These are phyloP conservation scores for Pyropia haitanensis DNA, from an alignment of 23 red algal genomes.

Conservation along the genomic window DNA sequence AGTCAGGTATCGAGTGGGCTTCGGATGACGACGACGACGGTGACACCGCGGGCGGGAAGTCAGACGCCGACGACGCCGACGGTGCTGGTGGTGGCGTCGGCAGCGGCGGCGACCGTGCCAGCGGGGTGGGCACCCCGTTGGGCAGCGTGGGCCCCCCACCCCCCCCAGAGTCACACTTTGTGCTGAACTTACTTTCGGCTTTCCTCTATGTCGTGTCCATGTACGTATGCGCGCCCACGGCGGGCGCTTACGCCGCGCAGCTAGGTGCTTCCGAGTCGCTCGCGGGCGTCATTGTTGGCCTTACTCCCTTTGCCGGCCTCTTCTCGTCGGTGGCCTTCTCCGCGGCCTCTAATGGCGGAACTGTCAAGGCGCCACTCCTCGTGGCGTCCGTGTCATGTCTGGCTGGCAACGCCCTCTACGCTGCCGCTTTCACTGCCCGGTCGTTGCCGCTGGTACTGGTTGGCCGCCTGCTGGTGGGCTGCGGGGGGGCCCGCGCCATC, in stretches of 20 bases:
- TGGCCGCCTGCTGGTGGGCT: neutral
- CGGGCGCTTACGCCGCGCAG: neutral
- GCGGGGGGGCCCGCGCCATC: conserved; percentile 1
- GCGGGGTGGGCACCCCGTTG: too few relatives aligned
- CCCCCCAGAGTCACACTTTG: neutral
- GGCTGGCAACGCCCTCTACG: neutral
- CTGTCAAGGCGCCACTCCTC: neutral
- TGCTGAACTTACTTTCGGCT: neutral
- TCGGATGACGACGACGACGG: too few relatives aligned
- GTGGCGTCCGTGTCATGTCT: neutral
- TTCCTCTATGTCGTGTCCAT: neutral
- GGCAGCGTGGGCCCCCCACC: too few relatives aligned
- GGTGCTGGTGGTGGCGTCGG: too few relatives aligned
- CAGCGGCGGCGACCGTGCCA: too few relatives aligned
- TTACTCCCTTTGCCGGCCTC: neutral
- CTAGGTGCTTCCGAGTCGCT: conserved; percentile 1
- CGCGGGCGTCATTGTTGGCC: neutral
- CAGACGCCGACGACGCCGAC: too few relatives aligned
- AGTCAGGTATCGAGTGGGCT: too few relatives aligned
- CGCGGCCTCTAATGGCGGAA: neutral
- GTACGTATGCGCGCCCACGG: neutral
- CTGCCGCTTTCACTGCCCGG: neutral
- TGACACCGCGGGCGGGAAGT: too few relatives aligned
- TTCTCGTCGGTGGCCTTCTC: neutral
- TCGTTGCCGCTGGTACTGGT: neutral